Conservation (phyloP, 768 basidiomycete species). For the Boletus patriciae region DNA sequence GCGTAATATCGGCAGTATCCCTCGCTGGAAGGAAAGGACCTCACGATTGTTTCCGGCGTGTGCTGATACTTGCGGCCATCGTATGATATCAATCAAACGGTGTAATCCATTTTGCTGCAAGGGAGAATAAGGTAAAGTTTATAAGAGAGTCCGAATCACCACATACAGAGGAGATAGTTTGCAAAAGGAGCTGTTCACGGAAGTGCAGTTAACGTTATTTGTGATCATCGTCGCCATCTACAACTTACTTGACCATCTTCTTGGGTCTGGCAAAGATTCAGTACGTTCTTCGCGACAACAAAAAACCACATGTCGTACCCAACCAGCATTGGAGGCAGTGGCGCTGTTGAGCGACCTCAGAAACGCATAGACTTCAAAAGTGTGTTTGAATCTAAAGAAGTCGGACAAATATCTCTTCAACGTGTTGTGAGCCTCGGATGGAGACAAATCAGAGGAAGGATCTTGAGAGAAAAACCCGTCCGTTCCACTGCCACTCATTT, state of each 20-base stretch:
- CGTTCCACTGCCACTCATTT: slow-evolving; percentile 42
- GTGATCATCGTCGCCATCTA: slow-evolving; percentile 3
- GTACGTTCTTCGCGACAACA: neutral
- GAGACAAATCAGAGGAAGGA: slow-evolving; percentile 34
- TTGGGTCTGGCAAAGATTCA: slow-evolving; percentile 34
- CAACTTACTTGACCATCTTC: slow-evolving; percentile 52
- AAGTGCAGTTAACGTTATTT: neutral
- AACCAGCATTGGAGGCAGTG: slow-evolving; percentile 37
- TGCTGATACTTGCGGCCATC: slow-evolving; percentile 43
- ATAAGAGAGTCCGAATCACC: neutral
- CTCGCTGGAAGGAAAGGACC: slow-evolving; percentile 58
- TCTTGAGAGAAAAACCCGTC: slow-evolving; percentile 43
- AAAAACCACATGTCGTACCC: slow-evolving; percentile 37
- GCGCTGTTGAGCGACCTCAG: slow-evolving; percentile 37
- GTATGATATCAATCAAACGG: slow-evolving; percentile 50
- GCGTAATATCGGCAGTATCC: slow-evolving; percentile 52
- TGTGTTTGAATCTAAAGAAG: slow-evolving; percentile 41
- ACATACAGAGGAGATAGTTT: slow-evolving; percentile 40
- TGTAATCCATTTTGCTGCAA: slow-evolving; percentile 50
- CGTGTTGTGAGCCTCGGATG: slow-evolving; percentile 47
- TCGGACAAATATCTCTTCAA: slow-evolving; percentile 46
- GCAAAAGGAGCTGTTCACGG: slow-evolving; percentile 39
- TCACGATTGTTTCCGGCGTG: slow-evolving; percentile 35
- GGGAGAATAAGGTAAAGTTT: neutral
- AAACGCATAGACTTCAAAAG: slow-evolving; percentile 50